Percentiles rank a stretch among this genome's conserved stretches.
These are phyloP conservation scores for Thinopyrum elongatum DNA, from an alignment of 176 grass and related monocot species.

Conservation along the genomic window DNA sequence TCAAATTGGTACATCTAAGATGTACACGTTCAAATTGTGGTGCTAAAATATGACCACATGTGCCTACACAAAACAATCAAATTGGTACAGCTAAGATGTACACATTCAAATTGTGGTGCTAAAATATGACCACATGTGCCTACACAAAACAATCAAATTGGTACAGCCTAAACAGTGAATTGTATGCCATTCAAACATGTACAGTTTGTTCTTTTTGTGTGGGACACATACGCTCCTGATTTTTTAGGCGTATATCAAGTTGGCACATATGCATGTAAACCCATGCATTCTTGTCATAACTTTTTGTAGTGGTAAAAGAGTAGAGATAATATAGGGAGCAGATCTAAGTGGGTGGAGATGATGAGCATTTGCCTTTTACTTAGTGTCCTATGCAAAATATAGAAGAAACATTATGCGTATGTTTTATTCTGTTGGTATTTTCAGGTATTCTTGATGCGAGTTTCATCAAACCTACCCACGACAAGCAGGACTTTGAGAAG, in stretches of 20 bases:
- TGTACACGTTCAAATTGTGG: neutral
- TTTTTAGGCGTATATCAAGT: neutral
- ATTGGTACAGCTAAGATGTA: neutral
- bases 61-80: neutral
- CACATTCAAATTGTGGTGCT: neutral
- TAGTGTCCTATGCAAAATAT: conserved; percentile 1
- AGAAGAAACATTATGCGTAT: neutral
- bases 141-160: neutral
- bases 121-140: neutral
- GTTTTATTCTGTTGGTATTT: conserved; percentile 22
- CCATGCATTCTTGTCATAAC: neutral
- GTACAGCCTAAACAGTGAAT: neutral
- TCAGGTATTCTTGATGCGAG: conserved; percentile 86
- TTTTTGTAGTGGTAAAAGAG: neutral
- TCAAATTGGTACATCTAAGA: neutral
- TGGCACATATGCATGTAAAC: no score
- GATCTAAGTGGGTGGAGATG: conserved; percentile 8
- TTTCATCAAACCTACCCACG: conserved; percentile 95
- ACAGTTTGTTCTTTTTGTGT: neutral
- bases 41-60: neutral
- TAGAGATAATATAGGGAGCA: neutral
- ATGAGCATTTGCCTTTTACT: neutral
- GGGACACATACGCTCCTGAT: neutral
- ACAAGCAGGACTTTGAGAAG: conserved; percentile 99
- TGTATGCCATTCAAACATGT: neutral